Percentiles rank a stretch among this genome's conserved stretches.
Conservation (phyloP, 2,329 filamentous ascomycete genomes). For the Colletotrichum abscissum region DNA sequence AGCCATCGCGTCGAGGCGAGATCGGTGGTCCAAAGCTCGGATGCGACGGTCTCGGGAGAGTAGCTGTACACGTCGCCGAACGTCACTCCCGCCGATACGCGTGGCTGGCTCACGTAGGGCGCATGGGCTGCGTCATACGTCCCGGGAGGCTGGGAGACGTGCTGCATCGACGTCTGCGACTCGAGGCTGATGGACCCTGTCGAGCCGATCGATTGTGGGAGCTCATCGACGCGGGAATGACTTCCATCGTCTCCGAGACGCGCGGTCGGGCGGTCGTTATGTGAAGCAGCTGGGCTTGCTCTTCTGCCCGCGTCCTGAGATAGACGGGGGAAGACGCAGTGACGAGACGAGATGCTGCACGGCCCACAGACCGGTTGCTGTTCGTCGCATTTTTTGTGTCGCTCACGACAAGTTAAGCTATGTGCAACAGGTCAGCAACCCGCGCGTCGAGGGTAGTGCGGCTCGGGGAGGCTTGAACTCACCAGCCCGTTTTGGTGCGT, state of each 20-base stretch:
- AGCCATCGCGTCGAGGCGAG: constrained; percentile 46
- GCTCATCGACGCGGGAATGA: constrained; percentile 6
- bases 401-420: constrained; percentile 55
- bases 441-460: not conserved
- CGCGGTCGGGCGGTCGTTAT: not conserved
- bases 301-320: constrained; percentile 4
- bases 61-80: constrained; percentile 35
- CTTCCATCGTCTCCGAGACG: constrained; percentile 1
- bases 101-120: constrained; percentile 13
- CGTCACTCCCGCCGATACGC: constrained; percentile 17
- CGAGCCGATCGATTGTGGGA: constrained; percentile 6
- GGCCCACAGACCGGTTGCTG: constrained; percentile 43
- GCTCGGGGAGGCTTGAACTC: constrained; percentile 26
- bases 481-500: constrained; percentile 56
- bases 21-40: constrained; percentile 43
- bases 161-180: not conserved
- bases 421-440: not conserved
- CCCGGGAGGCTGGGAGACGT: not conserved
- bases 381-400: constrained; percentile 64
- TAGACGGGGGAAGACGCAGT: constrained; percentile 37
- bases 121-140: constrained; percentile 2
- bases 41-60: constrained; percentile 42
- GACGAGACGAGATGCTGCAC: constrained; percentile 39
- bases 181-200: not conserved
- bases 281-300: constrained; percentile 3